phyloP scores from a whole-genome alignment of 108 stramenopile genomes.

The Stephanodiscus minutulus region DNA sequence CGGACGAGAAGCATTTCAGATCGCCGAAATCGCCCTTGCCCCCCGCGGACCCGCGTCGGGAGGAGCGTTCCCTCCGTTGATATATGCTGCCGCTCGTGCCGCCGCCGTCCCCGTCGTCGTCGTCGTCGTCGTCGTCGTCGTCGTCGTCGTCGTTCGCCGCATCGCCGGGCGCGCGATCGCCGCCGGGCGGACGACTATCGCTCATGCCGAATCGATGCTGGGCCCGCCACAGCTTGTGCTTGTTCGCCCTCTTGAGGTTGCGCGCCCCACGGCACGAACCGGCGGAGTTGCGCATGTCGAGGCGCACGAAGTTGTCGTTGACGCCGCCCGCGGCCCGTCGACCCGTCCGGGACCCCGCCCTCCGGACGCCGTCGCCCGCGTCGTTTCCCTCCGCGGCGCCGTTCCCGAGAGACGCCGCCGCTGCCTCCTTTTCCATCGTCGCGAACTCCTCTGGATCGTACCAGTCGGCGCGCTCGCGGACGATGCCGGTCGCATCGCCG shows the following conservation, averaged over 20 bases:
- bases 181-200: conserved; percentile 11
- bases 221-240: conserved; percentile 43
- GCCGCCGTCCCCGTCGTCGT: conserved; percentile 20
- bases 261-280: conserved; percentile 81
- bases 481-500: background rate
- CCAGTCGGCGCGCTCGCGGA: conserved; percentile 10
- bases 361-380: background rate
- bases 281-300: conserved; percentile 74
- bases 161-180: conserved; percentile 23
- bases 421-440: conserved; percentile 17
- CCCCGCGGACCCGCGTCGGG: background rate
- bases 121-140: conserved; percentile 11
- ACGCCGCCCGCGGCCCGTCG: conserved; percentile 12
- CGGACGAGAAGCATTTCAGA: conserved; percentile 30
- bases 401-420: background rate
- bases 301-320: conserved; percentile 87
- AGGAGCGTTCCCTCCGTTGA: background rate
- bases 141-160: conserved; percentile 10
- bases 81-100: background rate
- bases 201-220: conserved; percentile 51
- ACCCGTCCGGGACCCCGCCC: background rate
- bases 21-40: conserved; percentile 13
- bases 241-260: conserved; percentile 62
- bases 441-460: conserved; percentile 25
- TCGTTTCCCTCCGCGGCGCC: background rate